Evolutionary conservation across 306 rosid genomes (phyloP).

Genomic region (Hippophae tibetana): DNA sequence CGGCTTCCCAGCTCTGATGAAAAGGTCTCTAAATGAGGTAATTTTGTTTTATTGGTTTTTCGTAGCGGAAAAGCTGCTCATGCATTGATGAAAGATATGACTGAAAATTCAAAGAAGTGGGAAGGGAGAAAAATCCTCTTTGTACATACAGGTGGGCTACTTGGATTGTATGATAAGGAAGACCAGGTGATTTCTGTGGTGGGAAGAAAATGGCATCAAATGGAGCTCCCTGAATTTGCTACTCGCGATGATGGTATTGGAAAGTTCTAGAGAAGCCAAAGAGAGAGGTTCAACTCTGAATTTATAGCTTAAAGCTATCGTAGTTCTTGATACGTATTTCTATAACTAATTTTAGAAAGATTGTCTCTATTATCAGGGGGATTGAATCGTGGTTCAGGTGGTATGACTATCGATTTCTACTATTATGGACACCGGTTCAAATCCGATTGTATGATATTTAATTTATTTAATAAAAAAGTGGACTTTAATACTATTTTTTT

Average conservation of each 20-base stretch:
- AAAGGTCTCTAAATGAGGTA: slow-evolving; percentile 9
- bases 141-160: slow-evolving; percentile 86
- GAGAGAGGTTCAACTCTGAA: not conserved
- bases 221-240: slow-evolving; percentile 68
- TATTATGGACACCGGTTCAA: no score
- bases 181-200: slow-evolving; percentile 51
- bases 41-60: slow-evolving; percentile 8
- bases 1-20: not conserved
- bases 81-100: slow-evolving; percentile 64
- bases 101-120: slow-evolving; percentile 74
- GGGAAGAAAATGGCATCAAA: slow-evolving; percentile 56
- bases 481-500: no score
- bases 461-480: no score
- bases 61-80: slow-evolving; percentile 80
- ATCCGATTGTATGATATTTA: no score
- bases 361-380: no score
- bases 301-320: not conserved
- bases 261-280: slow-evolving; percentile 43
- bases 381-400: no score
- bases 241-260: slow-evolving; percentile 66
- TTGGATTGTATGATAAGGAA: slow-evolving; percentile 84
- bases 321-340: no score
- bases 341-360: no score
- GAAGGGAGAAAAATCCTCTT: slow-evolving; percentile 91
- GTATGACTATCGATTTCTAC: no score